Conservation (phyloP, 73 alveolate species). For the Blepharisma japonicum region DNA sequence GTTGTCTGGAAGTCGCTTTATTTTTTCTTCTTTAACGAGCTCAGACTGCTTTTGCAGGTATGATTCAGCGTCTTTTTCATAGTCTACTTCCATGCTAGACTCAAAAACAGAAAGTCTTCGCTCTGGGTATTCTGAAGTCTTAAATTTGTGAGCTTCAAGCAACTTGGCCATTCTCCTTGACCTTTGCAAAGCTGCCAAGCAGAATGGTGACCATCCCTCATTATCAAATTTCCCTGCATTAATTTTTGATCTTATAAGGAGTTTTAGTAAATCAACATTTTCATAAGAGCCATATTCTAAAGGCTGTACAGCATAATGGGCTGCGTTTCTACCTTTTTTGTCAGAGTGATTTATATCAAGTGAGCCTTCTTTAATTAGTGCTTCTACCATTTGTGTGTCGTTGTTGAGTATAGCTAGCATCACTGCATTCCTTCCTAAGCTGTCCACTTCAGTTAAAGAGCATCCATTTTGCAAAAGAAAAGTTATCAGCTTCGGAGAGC, state of each 20-base stretch:
- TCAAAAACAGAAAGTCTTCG: constrained; percentile 25
- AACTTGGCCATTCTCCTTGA: constrained; percentile 55
- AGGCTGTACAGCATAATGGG: constrained; percentile 71
- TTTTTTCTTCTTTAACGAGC: constrained; percentile 41
- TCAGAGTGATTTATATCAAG: constrained; percentile 57
- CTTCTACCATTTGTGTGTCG: constrained; percentile 52
- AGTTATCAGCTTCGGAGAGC: background rate
- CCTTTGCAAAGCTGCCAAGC: constrained; percentile 61
- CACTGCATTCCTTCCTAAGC: constrained; percentile 60
- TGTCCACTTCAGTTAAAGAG: background rate
- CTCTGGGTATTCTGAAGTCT: background rate
- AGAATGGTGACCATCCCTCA: constrained; percentile 64
- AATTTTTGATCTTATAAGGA: constrained; percentile 54
- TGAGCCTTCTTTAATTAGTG: constrained; percentile 35
- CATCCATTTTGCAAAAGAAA: background rate
- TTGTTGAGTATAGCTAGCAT: constrained; percentile 63
- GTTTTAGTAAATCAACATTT: constrained; percentile 64
- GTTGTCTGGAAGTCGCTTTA: constrained; percentile 64
- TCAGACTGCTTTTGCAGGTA: constrained; percentile 53
- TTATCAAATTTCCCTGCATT: constrained; percentile 54
- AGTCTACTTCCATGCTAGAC: constrained; percentile 40
- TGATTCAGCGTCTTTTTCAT: constrained; percentile 72
- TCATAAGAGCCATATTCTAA: constrained; percentile 84
- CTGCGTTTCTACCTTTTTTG: constrained; percentile 62
- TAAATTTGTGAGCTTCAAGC: constrained; percentile 37